A percentile compares a stretch with the other conserved stretches of the same genome.
Evolutionary conservation across 176 grass and related monocot genomes (phyloP).

Genomic region (Chrysopogon serrulatus): DNA sequence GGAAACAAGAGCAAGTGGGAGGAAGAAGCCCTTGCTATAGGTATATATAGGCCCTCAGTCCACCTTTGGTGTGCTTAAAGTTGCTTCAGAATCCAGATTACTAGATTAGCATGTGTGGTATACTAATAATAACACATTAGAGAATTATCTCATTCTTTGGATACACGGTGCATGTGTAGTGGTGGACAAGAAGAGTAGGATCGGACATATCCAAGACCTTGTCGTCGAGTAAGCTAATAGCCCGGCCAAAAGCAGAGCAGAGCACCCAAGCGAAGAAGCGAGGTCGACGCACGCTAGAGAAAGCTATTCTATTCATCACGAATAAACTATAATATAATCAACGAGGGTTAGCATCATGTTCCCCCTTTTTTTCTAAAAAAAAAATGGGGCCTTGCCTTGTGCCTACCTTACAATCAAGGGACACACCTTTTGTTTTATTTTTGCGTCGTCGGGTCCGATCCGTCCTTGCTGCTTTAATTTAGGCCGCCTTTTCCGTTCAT

Average conservation of each 20-base stretch:
- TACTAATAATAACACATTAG: not conserved
- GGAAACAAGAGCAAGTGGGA: not conserved
- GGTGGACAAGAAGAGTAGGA: not conserved
- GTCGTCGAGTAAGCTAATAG: not conserved
- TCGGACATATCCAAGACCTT: not conserved
- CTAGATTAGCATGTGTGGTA: not conserved
- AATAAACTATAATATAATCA: not conserved
- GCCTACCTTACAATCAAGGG: constrained; percentile 48
- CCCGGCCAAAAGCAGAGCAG: not conserved
- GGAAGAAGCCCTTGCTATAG: not conserved
- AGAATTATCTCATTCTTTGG: not conserved
- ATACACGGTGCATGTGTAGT: not conserved
- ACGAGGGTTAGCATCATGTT: constrained; percentile 17
- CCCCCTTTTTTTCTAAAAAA: not conserved
- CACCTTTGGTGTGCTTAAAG: not conserved
- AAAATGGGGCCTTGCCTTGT: constrained; percentile 19
- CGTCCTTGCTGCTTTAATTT: not conserved
- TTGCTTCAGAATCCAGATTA: constrained; percentile 8
- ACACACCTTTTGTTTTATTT: not conserved
- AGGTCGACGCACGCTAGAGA: not conserved
- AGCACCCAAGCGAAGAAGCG: not conserved
- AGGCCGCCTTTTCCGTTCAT: too few relatives aligned
- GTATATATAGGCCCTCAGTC: not conserved
- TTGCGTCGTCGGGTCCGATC: not conserved
- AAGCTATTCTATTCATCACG: not conserved